These are phyloP conservation scores for Mycena indigotica DNA, from an alignment of 768 basidiomycete species.

Conservation along the genomic window DNA sequence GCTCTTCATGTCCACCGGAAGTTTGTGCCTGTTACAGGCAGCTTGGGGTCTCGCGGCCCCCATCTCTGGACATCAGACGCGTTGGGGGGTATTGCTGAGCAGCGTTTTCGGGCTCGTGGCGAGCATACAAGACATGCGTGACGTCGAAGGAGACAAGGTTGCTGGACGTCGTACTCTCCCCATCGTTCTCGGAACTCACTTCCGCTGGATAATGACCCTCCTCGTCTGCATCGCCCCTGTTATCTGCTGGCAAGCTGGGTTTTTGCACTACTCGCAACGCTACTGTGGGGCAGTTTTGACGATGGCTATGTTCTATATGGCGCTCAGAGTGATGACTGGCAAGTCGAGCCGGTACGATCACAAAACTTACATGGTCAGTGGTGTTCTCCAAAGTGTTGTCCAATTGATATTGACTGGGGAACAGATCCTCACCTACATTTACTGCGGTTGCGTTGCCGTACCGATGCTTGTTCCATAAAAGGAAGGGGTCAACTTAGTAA, in stretches of 20 bases:
- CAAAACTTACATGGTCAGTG: slow-evolving; percentile 18
- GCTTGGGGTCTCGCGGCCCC: slow-evolving; percentile 18
- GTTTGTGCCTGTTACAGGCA: slow-evolving; percentile 10
- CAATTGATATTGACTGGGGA: no score
- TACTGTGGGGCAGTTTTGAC: slow-evolving; percentile 7
- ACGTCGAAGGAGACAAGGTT: slow-evolving; percentile 39
- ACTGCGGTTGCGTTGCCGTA: slow-evolving; percentile 15
- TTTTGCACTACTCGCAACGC: slow-evolving; percentile 2
- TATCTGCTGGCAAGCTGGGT: slow-evolving; percentile 15
- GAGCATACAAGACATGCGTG: slow-evolving; percentile 44
- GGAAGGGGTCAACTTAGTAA: not conserved
- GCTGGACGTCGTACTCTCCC: slow-evolving; percentile 42
- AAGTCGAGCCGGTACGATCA: slow-evolving; percentile 13
- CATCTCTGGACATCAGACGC: slow-evolving; percentile 4
- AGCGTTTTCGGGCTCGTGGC: slow-evolving; percentile 40
- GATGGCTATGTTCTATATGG: slow-evolving; percentile 15
- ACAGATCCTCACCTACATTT: slow-evolving; percentile 19
- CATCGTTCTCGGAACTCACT: slow-evolving; percentile 38
- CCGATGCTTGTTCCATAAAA: slow-evolving; percentile 18
- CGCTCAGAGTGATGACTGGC: slow-evolving; percentile 9
- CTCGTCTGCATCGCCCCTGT: slow-evolving; percentile 4
- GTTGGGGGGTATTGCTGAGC: slow-evolving; percentile 11
- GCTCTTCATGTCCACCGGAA: slow-evolving; percentile 13
- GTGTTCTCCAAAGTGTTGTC: not conserved
- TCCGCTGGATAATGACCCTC: slow-evolving; percentile 25